These are phyloP conservation scores for Ascochyta clinopodiicola DNA, from an alignment of 2,329 filamentous ascomycete genomes.

Conservation along the genomic window DNA sequence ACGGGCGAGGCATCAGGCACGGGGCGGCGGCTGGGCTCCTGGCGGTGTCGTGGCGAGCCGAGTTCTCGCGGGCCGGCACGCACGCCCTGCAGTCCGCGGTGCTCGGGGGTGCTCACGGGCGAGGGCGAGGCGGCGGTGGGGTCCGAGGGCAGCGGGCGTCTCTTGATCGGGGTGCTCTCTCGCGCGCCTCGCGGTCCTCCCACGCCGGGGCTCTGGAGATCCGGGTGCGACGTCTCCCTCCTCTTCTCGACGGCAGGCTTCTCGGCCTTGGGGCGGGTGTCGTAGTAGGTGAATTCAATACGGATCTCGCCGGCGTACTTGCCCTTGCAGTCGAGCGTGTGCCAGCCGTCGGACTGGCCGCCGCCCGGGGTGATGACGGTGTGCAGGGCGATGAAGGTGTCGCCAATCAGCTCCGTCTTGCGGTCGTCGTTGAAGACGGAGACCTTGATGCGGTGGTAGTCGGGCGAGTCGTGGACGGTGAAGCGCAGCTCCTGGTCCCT, in stretches of 20 bases:
- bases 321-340: constrained; percentile 82
- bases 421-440: constrained; percentile 99
- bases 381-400: constrained; percentile 85
- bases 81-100: constrained; percentile 37
- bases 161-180: constrained; percentile 72
- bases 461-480: constrained; percentile 91
- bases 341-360: constrained; percentile 94
- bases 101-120: constrained; percentile 38
- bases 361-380: constrained; percentile 83
- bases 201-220: constrained; percentile 48
- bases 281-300: constrained; percentile 96
- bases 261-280: constrained; percentile 81
- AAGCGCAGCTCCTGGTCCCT: constrained; percentile 99
- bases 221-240: constrained; percentile 50
- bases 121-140: constrained; percentile 63
- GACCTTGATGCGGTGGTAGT: constrained; percentile 94
- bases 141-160: constrained; percentile 82
- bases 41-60: constrained; percentile 42
- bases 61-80: constrained; percentile 44
- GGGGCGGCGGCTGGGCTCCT: constrained; percentile 37
- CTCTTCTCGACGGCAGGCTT: constrained; percentile 65
- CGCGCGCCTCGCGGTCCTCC: constrained; percentile 45
- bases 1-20: constrained; percentile 36
- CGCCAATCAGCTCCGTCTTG: constrained; percentile 94
- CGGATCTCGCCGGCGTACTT: constrained; percentile 96